Conservation (phyloP, 257 asterid species). For the Gardenia jasminoides region DNA sequence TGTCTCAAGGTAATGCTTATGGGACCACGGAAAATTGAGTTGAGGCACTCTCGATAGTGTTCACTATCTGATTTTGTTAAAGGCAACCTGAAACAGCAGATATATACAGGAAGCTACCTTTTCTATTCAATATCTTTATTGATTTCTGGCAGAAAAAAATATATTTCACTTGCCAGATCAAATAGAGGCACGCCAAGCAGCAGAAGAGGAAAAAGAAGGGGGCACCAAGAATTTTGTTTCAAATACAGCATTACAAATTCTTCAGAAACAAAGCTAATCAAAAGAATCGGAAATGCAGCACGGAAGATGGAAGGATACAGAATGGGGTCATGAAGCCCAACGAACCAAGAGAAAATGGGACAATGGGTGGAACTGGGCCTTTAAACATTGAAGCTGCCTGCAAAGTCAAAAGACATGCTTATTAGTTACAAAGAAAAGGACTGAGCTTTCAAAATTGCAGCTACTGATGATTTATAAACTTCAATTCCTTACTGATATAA, state of each 20-base stretch:
- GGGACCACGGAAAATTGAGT: constrained; percentile 72
- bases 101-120: background rate
- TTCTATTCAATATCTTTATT: background rate
- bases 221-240: background rate
- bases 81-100: constrained; percentile 26
- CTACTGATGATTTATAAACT: background rate
- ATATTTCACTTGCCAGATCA: too few relatives aligned
- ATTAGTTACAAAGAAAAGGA: background rate
- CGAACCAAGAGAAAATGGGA: constrained; percentile 96
- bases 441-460: background rate
- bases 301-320: constrained; percentile 59
- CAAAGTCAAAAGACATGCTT: constrained; percentile 20
- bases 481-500: background rate
- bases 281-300: constrained; percentile 9
- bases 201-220: background rate
- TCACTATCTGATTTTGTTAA: constrained; percentile 80
- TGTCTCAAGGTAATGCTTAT: constrained; percentile 83
- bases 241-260: background rate
- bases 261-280: background rate
- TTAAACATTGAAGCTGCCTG: constrained; percentile 99
- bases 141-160: background rate
- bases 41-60: constrained; percentile 67
- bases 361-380: constrained; percentile 98
- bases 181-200: background rate
- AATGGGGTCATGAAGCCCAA: constrained; percentile 99